Evolutionary conservation across 164 flowering plant species (phyloP).

Genomic region (Protea cynaroides): DNA sequence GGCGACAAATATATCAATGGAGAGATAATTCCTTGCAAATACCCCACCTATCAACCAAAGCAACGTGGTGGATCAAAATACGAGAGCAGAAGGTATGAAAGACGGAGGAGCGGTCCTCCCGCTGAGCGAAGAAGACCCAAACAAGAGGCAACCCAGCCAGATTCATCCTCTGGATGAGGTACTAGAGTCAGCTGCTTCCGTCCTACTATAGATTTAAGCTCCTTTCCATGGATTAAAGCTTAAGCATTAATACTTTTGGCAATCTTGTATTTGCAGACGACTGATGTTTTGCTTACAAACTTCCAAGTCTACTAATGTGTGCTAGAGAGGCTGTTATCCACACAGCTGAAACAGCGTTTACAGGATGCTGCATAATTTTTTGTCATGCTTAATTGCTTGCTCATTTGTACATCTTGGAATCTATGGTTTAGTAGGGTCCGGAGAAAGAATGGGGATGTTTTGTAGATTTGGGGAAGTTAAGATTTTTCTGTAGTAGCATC

Average conservation of each 20-base stretch:
- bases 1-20: constrained; percentile 95
- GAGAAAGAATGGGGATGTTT: neutral
- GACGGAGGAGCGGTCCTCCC: constrained; percentile 78
- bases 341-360: neutral
- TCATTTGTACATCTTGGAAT: neutral
- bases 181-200: neutral
- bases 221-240: neutral
- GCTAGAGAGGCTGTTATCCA: neutral
- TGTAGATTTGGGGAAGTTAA: neutral
- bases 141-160: constrained; percentile 36
- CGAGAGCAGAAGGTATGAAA: constrained; percentile 68
- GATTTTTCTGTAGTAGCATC: neutral
- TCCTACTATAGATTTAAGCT: too few species aligned
- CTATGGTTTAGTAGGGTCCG: neutral
- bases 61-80: constrained; percentile 51
- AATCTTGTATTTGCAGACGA: neutral
- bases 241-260: neutral
- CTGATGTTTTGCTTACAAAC: neutral
- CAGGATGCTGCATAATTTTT: neutral
- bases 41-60: constrained; percentile 93
- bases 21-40: constrained; percentile 91
- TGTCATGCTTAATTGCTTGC: neutral
- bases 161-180: constrained; percentile 43
- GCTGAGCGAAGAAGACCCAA: constrained; percentile 44
- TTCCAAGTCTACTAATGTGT: too few species aligned